Base-by-base conservation (phyloP, 805 yeast genomes). In the Middelhovenomyces tepae region DNA sequence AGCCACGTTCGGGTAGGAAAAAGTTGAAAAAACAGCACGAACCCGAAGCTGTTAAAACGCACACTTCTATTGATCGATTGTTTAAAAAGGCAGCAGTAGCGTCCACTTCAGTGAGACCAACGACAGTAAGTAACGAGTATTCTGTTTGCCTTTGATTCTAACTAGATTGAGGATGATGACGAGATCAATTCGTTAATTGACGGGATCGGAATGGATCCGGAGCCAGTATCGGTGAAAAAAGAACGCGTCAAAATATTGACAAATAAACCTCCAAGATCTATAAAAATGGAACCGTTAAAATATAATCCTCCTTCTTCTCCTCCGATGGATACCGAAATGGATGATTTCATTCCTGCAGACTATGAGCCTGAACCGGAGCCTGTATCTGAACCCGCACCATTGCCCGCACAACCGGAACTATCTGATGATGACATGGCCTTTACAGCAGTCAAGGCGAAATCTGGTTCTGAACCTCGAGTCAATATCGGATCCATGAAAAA, bases 21-120 rank as follows among this genome's bases (percentile, higher is more conserved):
- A 39, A 27, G 44, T 41, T 43, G 41, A 37, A 39, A 54, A 53
- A 46, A 62, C 55, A 47, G 64, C 54, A 31, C 50, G 48, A 56
- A 56, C 38, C 51, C 57, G 14, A 59, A 46, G 20, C 46, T 53
- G 38, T n/a, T n/a, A n/a, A n/a, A n/a, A n/a, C n/a, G n/a, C n/a
- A n/a, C n/a, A n/a, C n/a, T n/a, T n/a, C n/a, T n/a, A n/a, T n/a
- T n/a, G n/a, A n/a, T n/a, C n/a, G n/a, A n/a, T n/a, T n/a, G n/a
- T n/a, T n/a, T n/a, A n/a, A n/a, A n/a, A n/a, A n/a, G n/a, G n/a
- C n/a, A n/a, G n/a, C n/a, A n/a, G n/a, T n/a, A n/a, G n/a, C n/a
- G n/a, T n/a, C n/a, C n/a, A n/a, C n/a, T n/a, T n/a, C n/a, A n/a
- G n/a, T n/a, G n/a, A n/a, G n/a, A n/a, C n/a, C n/a, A n/a, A n/a